These are phyloP conservation scores for Aegilops umbellulata DNA, from an alignment of 176 grass and related monocot genomes.

Conservation along the genomic window DNA sequence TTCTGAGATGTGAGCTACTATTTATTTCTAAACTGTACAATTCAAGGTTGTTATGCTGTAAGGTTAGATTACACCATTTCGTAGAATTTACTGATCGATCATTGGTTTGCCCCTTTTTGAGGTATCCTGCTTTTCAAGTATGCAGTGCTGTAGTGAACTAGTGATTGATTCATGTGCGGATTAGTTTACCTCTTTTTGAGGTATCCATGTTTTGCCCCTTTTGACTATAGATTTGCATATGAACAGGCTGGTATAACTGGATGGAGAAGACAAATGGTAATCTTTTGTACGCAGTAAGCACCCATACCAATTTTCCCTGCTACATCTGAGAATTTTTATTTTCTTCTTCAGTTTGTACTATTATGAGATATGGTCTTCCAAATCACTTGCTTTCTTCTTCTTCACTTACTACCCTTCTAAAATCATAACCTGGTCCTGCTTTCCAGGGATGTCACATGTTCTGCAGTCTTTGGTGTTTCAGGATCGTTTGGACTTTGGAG, in stretches of 20 bases:
- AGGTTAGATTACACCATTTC: slow-evolving; percentile 13
- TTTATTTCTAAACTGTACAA: neutral
- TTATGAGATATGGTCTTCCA: too few relatives aligned
- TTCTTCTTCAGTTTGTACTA: too few relatives aligned
- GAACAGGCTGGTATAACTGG: slow-evolving; percentile 58
- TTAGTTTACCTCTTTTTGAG: neutral
- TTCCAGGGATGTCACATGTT: too few relatives aligned
- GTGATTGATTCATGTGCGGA: neutral
- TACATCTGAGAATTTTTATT: neutral
- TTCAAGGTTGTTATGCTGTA: neutral
- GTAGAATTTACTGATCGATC: too few relatives aligned
- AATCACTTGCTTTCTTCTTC: too few relatives aligned
- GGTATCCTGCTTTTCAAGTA: too few relatives aligned
- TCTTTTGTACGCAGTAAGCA: slow-evolving; percentile 68
- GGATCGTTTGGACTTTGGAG: slow-evolving; percentile 97
- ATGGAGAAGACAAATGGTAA: slow-evolving; percentile 78
- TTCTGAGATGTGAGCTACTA: slow-evolving; percentile 24
- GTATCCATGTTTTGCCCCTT: neutral
- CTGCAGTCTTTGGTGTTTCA: slow-evolving; percentile 26
- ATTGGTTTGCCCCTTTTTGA: too few relatives aligned
- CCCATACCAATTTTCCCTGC: neutral
- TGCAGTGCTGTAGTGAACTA: too few relatives aligned
- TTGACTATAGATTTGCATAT: slow-evolving; percentile 26
- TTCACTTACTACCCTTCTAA: too few relatives aligned
- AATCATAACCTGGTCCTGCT: too few relatives aligned